Evolutionary conservation across 805 yeast species (phyloP).

Genomic region (Isabelozyma heimii): DNA sequence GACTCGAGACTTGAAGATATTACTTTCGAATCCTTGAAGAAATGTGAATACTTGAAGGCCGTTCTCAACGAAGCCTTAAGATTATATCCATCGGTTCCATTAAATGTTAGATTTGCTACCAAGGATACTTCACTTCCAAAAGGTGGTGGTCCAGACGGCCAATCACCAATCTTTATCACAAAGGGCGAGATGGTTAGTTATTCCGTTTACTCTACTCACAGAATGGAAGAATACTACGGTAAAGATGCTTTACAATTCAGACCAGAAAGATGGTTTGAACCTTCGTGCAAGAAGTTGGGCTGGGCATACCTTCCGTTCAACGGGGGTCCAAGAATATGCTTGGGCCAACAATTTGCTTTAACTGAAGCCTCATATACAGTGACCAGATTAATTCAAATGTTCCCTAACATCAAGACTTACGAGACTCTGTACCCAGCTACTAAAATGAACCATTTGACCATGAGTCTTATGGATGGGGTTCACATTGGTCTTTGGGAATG

Average conservation of each 20-base stretch:
- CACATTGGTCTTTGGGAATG: background rate
- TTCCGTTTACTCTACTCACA: constrained; percentile 41
- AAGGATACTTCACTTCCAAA: constrained; percentile 47
- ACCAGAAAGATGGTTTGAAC: constrained; percentile 33
- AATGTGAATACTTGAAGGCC: constrained; percentile 44
- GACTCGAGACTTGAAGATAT: constrained; percentile 33
- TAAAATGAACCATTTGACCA: constrained; percentile 27
- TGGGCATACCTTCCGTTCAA: constrained; percentile 37
- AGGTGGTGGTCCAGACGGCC: constrained; percentile 46
- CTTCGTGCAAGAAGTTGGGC: constrained; percentile 23
- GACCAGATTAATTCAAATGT: constrained; percentile 26
- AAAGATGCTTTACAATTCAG: constrained; percentile 25
- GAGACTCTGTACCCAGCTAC: constrained; percentile 21
- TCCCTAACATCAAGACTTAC: constrained; percentile 19
- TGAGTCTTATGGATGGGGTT: constrained; percentile 1
- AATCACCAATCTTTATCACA: constrained; percentile 35
- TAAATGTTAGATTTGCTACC: constrained; percentile 44
- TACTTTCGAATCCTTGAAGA: constrained; percentile 49
- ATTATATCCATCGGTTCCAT: constrained; percentile 51
- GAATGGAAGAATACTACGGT: constrained; percentile 28
- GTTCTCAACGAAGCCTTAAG: constrained; percentile 50
- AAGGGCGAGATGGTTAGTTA: constrained; percentile 44
- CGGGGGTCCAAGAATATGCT: constrained; percentile 38
- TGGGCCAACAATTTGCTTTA: constrained; percentile 40
- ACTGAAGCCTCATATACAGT: constrained; percentile 34